These are phyloP conservation scores for Evernia prunastri DNA, from an alignment of 495 filamentous ascomycete genomes.

Conservation along the genomic window DNA sequence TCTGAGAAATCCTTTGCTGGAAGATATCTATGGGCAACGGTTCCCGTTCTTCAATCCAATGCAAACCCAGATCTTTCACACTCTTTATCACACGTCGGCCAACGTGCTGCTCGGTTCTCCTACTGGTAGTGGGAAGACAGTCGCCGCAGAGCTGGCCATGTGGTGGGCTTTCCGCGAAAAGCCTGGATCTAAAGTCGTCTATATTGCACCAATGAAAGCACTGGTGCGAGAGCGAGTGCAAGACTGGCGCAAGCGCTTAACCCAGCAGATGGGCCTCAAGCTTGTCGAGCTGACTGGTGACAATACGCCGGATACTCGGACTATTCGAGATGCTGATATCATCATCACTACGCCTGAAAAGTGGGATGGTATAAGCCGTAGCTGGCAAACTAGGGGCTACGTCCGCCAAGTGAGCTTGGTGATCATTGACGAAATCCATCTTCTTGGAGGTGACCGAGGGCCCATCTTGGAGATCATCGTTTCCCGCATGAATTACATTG, in stretches of 20 bases:
- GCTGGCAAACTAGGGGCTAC: conserved; percentile 95
- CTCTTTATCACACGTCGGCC: conserved; percentile 79
- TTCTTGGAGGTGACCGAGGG: conserved; percentile 90
- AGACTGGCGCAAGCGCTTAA: conserved; percentile 86
- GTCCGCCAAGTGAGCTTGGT: conserved; percentile 92
- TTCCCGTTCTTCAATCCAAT: conserved; percentile 98
- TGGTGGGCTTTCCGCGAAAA: conserved; percentile 98
- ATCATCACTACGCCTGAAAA: conserved; percentile 99
- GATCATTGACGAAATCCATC: conserved; percentile 97
- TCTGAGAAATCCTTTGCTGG: conserved; percentile 77
- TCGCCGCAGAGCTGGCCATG: conserved; percentile 96
- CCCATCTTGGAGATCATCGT: conserved; percentile 99
- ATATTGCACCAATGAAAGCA: conserved; percentile 99
- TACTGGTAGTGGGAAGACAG: conserved; percentile 94
- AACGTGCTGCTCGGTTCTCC: conserved; percentile 97
- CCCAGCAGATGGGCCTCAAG: conserved; percentile 75
- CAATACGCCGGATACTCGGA: conserved; percentile 93
- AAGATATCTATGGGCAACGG: conserved; percentile 78
- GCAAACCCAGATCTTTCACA: conserved; percentile 98
- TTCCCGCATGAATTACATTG: conserved; percentile 98
- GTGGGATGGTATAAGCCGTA: conserved; percentile 98
- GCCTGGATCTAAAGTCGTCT: conserved; percentile 95
- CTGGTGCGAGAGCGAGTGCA: conserved; percentile 93
- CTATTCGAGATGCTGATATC: conserved; percentile 91
- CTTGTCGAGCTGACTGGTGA: conserved; percentile 96